Conservation (phyloP, 108 stramenopile genomes). For the Nitzschia sp. region DNA sequence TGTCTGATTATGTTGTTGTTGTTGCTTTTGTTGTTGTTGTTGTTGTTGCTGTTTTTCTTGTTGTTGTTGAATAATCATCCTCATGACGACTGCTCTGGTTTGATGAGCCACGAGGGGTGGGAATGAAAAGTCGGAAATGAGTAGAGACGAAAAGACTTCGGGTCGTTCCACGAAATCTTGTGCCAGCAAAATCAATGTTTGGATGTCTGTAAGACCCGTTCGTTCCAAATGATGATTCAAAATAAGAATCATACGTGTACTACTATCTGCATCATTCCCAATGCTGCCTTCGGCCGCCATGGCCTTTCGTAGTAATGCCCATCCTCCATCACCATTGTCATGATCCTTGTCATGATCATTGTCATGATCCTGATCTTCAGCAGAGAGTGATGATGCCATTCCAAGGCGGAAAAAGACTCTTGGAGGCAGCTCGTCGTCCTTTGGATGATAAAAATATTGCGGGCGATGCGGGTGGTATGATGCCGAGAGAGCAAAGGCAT, state of each 20-base stretch:
- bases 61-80: conserved; percentile 10
- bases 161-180: conserved; percentile 56
- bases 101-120: conserved; percentile 48
- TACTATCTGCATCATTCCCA: too few species aligned
- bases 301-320: too few species aligned
- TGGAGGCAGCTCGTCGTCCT: too few species aligned
- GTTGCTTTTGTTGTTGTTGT: not conserved
- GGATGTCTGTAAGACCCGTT: not conserved
- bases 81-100: conserved; percentile 41
- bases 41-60: conserved; percentile 5
- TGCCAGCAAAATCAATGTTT: conserved; percentile 16
- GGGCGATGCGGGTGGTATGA: too few species aligned
- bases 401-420: too few species aligned
- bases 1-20: not conserved
- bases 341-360: too few species aligned
- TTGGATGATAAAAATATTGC: too few species aligned
- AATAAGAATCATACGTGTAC: too few species aligned
- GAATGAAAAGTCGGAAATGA: conserved; percentile 47
- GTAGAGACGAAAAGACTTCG: conserved; percentile 40
- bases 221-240: not conserved
- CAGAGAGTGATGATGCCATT: too few species aligned
- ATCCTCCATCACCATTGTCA: too few species aligned
- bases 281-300: not conserved
- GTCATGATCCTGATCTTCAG: too few species aligned
- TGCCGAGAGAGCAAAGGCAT: too few species aligned